Evolutionary conservation across 1,284 basidiomycete genomes (phyloP), one percentile per base, ranked within the genome.

Genomic region (Trametes versicolor): DNA sequence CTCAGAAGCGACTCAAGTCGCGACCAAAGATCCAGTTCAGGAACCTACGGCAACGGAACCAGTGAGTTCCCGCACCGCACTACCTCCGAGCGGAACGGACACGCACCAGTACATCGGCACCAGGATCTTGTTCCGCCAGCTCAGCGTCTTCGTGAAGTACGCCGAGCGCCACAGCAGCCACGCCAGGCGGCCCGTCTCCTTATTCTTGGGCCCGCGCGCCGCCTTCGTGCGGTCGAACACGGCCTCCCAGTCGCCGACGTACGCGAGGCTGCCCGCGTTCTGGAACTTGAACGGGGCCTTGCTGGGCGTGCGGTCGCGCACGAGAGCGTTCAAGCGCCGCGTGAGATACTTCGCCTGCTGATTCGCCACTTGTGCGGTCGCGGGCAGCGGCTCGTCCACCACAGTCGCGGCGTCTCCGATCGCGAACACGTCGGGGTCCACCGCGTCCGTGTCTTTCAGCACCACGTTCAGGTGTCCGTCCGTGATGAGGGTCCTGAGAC

Each of bases 341-440:
- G 83, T 83, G 47, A 94, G 76, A 74, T 94, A 94, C 70, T 85
- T 87, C 1, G 88, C 94, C 78, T 94, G 90, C 75, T 95, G 93
- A 67, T 88, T 88, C 2, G 94, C 94, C 32, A 95, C 94, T 84
- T 95, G 93, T 19, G 93, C 92, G 25, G 93, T 94, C 1, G 96
- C 94, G 8, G 96, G 95, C 4, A 96, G 82, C 36, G 85, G 81
- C 13, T 86, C 84, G 63, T 84, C 82, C 25, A 84, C 80, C 41
- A 91, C 85, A 34, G 82, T 84, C 2, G 88, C 86, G 57, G 91
- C 89, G 74, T 97, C 95, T 5, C 95, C 95, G 60, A 96, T 91
- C 15, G 90, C 94, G 81, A 88, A 95, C 2, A 96, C 89, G 73
- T 94, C 88, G 23, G 87, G 82, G 72, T 95, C 85, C 21, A 87